Evolutionary conservation across 1,284 basidiomycete species (phyloP).

Genomic region (Cutaneotrichosporon arboriforme): DNA sequence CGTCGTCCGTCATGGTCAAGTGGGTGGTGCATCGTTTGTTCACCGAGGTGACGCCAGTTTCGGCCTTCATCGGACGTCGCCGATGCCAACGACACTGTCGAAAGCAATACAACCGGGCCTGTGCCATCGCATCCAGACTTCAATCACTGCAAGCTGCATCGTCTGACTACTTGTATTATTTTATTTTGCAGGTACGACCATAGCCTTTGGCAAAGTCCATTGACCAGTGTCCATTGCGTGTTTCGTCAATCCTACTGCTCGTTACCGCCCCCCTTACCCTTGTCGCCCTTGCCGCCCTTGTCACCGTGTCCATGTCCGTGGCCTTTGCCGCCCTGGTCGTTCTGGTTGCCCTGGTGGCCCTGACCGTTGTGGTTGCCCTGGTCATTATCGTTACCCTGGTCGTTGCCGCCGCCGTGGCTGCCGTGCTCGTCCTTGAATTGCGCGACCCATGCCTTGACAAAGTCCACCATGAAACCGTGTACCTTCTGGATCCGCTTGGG

Average conservation of each 20-base stretch:
- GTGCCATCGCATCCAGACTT: too few species aligned
- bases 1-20: neutral
- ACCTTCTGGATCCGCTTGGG: constrained; percentile 73
- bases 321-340: neutral
- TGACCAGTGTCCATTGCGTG: neutral
- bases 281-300: neutral
- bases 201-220: neutral
- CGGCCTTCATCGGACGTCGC: neutral
- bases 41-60: neutral
- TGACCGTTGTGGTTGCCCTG: neutral
- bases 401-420: neutral
- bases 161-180: neutral
- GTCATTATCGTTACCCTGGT: neutral
- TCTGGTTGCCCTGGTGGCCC: neutral
- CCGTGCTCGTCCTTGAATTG: constrained; percentile 51
- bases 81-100: neutral
- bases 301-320: too few species aligned
- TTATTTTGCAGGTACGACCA: too few species aligned
- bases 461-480: constrained; percentile 71
- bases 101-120: neutral
- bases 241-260: neutral
- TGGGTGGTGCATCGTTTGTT: neutral
- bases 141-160: neutral
- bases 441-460: constrained; percentile 76
- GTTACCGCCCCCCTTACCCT: neutral